Evolutionary conservation across 2,329 filamentous ascomycete species (phyloP).

Genomic region (Fusarium agapanthi): DNA sequence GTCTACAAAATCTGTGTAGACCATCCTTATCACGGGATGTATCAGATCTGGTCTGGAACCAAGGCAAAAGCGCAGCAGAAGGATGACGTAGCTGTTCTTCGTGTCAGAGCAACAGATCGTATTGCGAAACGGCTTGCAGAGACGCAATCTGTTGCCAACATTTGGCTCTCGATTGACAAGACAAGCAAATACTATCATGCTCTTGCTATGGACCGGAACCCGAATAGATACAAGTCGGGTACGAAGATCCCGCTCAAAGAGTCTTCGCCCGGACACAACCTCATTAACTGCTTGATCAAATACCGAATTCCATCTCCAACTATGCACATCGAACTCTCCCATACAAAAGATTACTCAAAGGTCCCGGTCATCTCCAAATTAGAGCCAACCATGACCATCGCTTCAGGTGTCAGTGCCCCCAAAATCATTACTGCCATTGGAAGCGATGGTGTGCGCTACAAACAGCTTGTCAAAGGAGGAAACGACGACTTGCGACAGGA

Average conservation of each 20-base stretch:
- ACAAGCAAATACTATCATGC: slow-evolving; percentile 73
- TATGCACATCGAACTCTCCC: slow-evolving; percentile 80
- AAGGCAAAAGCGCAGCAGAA: slow-evolving; percentile 74
- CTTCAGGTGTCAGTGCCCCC: slow-evolving; percentile 88
- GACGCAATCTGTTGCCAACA: slow-evolving; percentile 59
- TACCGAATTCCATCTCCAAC: slow-evolving; percentile 87
- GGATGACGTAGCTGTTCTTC: slow-evolving; percentile 78
- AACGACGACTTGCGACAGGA: slow-evolving; percentile 97
- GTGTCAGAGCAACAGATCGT: slow-evolving; percentile 75
- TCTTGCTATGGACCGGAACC: slow-evolving; percentile 72
- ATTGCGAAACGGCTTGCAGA: slow-evolving; percentile 70
- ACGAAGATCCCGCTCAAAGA: slow-evolving; percentile 72
- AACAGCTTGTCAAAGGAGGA: slow-evolving; percentile 93
- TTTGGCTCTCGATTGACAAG: slow-evolving; percentile 77
- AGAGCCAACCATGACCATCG: slow-evolving; percentile 81
- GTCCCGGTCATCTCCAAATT: slow-evolving; percentile 80
- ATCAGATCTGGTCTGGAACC: slow-evolving; percentile 89
- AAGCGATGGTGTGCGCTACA: slow-evolving; percentile 81
- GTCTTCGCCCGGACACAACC: slow-evolving; percentile 66
- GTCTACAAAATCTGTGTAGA: slow-evolving; percentile 87
- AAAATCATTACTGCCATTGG: slow-evolving; percentile 89
- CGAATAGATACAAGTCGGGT: slow-evolving; percentile 72
- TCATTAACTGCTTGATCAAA: slow-evolving; percentile 70
- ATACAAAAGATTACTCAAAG: slow-evolving; percentile 77
- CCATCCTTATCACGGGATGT: slow-evolving; percentile 96